These are phyloP conservation scores for Pyrrhoderma lamaoense DNA, from an alignment of 1,284 basidiomycete genomes.

Conservation along the genomic window DNA sequence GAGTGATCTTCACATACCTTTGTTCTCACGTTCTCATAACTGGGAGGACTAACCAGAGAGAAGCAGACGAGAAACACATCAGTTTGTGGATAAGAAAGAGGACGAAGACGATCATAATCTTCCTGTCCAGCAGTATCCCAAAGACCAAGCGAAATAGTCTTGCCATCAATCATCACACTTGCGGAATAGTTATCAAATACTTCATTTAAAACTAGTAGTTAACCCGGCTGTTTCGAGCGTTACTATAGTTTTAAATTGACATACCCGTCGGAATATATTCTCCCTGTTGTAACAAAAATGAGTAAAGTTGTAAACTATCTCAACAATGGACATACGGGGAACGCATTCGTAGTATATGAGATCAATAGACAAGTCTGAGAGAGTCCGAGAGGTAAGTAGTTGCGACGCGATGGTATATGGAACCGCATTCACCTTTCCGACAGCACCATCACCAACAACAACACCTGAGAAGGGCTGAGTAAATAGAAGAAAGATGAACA, in stretches of 20 bases:
- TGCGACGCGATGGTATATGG: slow-evolving; percentile 9
- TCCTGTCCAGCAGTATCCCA: slow-evolving; percentile 99
- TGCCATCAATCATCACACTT: slow-evolving; percentile 97
- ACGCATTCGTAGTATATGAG: slow-evolving; percentile 95
- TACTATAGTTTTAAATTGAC: slow-evolving; percentile 20
- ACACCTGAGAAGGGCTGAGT: slow-evolving; percentile 54
- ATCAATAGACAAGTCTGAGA: slow-evolving; percentile 89
- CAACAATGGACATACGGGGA: slow-evolving; percentile 60
- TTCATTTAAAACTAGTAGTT: slow-evolving; percentile 24
- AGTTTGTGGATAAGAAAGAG: slow-evolving; percentile 97
- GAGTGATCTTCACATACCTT: slow-evolving; percentile 54
- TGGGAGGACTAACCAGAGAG: slow-evolving; percentile 93
- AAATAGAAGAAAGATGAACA: slow-evolving; percentile 22
- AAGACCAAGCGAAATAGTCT: slow-evolving; percentile 94
- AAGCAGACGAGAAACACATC: slow-evolving; percentile 99
- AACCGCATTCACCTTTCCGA: slow-evolving; percentile 74
- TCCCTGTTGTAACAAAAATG: slow-evolving; percentile 44
- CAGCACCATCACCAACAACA: slow-evolving; percentile 98
- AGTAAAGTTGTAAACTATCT: slow-evolving; percentile 13
- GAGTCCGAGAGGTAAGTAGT: slow-evolving; percentile 13
- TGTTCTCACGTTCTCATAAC: slow-evolving; percentile 97
- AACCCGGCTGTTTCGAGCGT: not conserved
- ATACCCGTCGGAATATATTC: slow-evolving; percentile 95
- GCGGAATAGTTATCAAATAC: slow-evolving; percentile 95
- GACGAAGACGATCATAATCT: slow-evolving; percentile 96